Conservation (phyloP, 306 rosid genomes). For the Sechiopsis laciniata region DNA sequence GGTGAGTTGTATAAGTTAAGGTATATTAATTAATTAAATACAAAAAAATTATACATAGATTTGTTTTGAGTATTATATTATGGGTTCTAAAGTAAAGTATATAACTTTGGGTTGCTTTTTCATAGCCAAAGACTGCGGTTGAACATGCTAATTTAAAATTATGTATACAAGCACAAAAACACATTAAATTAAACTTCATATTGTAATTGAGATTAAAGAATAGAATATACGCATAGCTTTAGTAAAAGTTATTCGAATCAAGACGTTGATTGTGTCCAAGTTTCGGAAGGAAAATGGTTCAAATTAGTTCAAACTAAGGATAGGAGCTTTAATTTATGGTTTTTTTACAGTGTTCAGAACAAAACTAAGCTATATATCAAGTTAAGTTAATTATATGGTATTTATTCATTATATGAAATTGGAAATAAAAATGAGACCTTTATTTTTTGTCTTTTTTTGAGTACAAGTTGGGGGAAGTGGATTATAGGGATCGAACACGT, state of each 20-base stretch:
- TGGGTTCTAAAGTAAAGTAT: neutral
- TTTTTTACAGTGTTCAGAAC: neutral
- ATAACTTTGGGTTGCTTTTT: slow-evolving; percentile 45
- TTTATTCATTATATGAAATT: too few relatives aligned
- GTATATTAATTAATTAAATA: neutral
- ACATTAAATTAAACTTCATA: neutral
- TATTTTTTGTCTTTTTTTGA: too few relatives aligned
- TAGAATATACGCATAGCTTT: neutral
- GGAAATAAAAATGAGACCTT: too few relatives aligned
- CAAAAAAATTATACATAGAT: neutral
- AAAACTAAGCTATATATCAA: too few relatives aligned
- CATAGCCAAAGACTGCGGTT: slow-evolving; percentile 4
- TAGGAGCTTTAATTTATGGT: neutral
- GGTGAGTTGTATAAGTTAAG: neutral
- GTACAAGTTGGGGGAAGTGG: too few relatives aligned
- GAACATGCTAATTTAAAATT: neutral
- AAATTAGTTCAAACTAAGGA: neutral
- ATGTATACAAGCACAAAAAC: neutral
- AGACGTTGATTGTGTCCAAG: neutral
- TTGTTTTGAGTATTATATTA: neutral
- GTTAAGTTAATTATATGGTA: too few relatives aligned
- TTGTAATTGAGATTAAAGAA: neutral
- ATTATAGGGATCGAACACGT: too few relatives aligned
- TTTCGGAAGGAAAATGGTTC: neutral
- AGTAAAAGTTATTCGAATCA: neutral